Evolutionary conservation across 257 asterid species (phyloP).

Genomic region (Eucommia ulmoides): DNA sequence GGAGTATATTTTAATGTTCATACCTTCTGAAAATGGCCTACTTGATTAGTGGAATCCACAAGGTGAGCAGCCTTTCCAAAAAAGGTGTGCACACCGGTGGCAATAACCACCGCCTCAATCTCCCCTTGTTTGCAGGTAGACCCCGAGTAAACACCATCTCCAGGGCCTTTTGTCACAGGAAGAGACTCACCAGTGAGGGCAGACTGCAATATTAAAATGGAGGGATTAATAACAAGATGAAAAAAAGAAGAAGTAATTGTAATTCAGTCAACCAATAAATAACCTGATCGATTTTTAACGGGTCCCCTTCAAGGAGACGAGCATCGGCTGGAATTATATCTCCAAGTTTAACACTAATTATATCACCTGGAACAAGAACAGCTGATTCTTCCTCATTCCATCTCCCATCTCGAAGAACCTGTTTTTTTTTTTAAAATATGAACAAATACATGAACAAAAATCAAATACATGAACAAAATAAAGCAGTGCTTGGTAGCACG

Average conservation of each 20-base stretch:
- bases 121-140: constrained; percentile 3
- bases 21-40: constrained; percentile 2
- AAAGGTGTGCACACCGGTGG: constrained; percentile 2
- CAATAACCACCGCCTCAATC: constrained; percentile 2
- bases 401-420: constrained; percentile 15
- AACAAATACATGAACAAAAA: not conserved
- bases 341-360: constrained; percentile 2
- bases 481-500: too few species aligned
- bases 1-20: too few species aligned
- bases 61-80: constrained; percentile 3
- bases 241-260: not conserved
- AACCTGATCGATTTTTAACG: not conserved
- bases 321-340: constrained; percentile 1
- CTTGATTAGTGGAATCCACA: not conserved
- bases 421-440: not conserved
- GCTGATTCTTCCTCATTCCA: constrained; percentile 11
- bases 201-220: not conserved
- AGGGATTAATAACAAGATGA: not conserved
- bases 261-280: not conserved
- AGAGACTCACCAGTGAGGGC: constrained; percentile 4
- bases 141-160: constrained; percentile 1
- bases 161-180: constrained; percentile 3
- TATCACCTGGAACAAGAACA: constrained; percentile 6
- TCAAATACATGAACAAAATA: too few species aligned
- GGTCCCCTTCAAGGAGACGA: constrained; percentile 3